A percentile compares a stretch with the other conserved stretches of the same genome.
These are phyloP conservation scores for Saturnispora diversa DNA, from an alignment of 805 yeast genomes.

Conservation along the genomic window DNA sequence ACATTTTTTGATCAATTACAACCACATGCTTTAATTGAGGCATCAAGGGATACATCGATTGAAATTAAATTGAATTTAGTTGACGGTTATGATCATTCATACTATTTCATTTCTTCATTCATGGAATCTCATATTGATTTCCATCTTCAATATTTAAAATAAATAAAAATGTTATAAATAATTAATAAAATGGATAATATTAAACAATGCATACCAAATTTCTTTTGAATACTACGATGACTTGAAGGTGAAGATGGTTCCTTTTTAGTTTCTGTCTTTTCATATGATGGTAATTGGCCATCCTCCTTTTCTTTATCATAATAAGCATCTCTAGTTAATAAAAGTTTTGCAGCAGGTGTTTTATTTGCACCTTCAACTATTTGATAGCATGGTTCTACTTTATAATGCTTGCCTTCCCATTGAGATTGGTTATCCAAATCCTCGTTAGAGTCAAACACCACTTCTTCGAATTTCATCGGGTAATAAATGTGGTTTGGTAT, in stretches of 20 bases:
- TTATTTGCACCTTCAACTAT: not conserved
- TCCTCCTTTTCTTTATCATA: not conserved
- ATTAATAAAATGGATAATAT: not conserved
- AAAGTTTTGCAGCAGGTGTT: no score
- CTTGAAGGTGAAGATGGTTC: not conserved
- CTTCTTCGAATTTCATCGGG: slow-evolving; percentile 18
- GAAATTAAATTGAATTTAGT: slow-evolving; percentile 53
- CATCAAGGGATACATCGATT: slow-evolving; percentile 49
- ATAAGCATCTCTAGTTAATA: slow-evolving; percentile 1
- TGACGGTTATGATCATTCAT: slow-evolving; percentile 87
- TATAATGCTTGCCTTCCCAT: slow-evolving; percentile 26
- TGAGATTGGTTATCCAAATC: slow-evolving; percentile 29
- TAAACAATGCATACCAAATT: not conserved
- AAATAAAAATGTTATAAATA: not conserved
- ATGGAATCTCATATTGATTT: slow-evolving; percentile 77
- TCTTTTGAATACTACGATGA: no score
- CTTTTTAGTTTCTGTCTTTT: not conserved
- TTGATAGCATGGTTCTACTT: slow-evolving; percentile 16
- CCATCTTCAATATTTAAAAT: slow-evolving; percentile 54
- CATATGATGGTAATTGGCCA: not conserved
- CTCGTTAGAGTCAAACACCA: slow-evolving; percentile 25
- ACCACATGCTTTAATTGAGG: slow-evolving; percentile 63
- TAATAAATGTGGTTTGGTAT: slow-evolving; percentile 8
- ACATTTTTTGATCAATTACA: slow-evolving; percentile 60
- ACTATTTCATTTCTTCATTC: slow-evolving; percentile 75